A percentile compares a stretch with the other conserved stretches of the same genome.
Conservation (phyloP, 768 basidiomycete genomes). For the Xerocomus spinulosus region DNA sequence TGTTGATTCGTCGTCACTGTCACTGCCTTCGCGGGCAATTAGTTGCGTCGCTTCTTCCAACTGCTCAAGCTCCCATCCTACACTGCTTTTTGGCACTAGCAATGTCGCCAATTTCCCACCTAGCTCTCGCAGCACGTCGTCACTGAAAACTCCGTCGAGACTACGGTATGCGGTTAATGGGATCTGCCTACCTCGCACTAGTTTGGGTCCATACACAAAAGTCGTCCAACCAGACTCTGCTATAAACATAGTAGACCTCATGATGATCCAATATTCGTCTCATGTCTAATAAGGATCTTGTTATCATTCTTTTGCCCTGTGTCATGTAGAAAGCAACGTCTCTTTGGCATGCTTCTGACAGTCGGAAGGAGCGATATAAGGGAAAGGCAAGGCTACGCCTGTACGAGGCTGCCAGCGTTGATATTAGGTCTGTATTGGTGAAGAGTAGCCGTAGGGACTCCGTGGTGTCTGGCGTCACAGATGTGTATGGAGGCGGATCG, state of each 20-base stretch:
- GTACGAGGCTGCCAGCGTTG: constrained; percentile 58
- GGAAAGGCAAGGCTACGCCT: constrained; percentile 74
- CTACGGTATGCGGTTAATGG: neutral
- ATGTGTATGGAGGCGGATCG: constrained; percentile 56
- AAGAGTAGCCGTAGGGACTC: constrained; percentile 24
- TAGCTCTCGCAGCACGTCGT: constrained; percentile 47
- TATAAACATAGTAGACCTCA: constrained; percentile 85
- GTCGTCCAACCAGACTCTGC: constrained; percentile 83
- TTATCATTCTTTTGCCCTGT: constrained; percentile 56
- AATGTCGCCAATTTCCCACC: constrained; percentile 38
- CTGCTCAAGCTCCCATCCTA: constrained; percentile 69
- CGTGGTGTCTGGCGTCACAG: constrained; percentile 12
- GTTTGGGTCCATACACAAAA: constrained; percentile 78
- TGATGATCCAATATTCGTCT: constrained; percentile 75
- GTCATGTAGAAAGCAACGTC: constrained; percentile 59
- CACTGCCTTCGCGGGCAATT: constrained; percentile 37
- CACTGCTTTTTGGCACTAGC: constrained; percentile 45
- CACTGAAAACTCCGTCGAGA: constrained; percentile 38
- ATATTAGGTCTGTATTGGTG: constrained; percentile 42
- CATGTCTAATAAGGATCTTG: constrained; percentile 66
- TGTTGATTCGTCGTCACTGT: constrained; percentile 70
- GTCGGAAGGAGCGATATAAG: constrained; percentile 69
- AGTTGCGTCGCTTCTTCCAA: constrained; percentile 55
- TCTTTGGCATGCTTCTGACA: constrained; percentile 62
- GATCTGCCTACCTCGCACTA: constrained; percentile 54